phyloP scores from a whole-genome alignment of 179 eudicot species.

The Sideroxylon spinosum region DNA sequence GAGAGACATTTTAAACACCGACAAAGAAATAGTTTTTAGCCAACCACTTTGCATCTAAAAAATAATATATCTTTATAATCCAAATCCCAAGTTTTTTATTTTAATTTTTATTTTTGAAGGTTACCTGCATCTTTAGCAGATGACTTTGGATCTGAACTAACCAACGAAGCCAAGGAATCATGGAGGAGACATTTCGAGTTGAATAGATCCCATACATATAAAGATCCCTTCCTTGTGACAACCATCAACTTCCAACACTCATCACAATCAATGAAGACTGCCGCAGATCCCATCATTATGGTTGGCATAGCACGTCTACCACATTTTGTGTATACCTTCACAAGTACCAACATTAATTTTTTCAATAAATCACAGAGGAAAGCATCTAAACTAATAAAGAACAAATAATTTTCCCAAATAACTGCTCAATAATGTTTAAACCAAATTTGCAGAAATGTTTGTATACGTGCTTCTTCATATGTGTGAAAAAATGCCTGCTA shows the following conservation, averaged over 20 bases:
- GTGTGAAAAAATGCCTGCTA: background rate
- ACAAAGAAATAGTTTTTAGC: background rate
- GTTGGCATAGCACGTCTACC: slow-evolving; percentile 95
- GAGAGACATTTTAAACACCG: background rate
- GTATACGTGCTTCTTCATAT: background rate
- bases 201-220: slow-evolving; percentile 88
- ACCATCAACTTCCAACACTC: slow-evolving; percentile 90
- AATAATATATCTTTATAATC: background rate
- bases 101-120: background rate
- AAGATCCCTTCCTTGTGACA: slow-evolving; percentile 81
- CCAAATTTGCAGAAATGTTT: background rate
- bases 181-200: slow-evolving; percentile 75
- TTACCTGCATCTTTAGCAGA: slow-evolving; percentile 68
- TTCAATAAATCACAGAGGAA: slow-evolving; percentile 8
- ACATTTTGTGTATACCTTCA: slow-evolving; percentile 84
- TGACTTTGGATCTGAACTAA: slow-evolving; percentile 52
- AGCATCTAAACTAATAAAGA: background rate
- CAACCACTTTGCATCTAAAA: background rate
- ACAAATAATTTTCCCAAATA: background rate
- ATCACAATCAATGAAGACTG: slow-evolving; percentile 87
- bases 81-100: background rate
- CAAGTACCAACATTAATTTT: slow-evolving; percentile 12
- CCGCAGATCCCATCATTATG: slow-evolving; percentile 91
- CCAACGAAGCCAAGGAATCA: slow-evolving; percentile 70
- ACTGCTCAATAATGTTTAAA: background rate